Base-by-base conservation (phyloP, 768 basidiomycete genomes). In the Peribolospora baueri region DNA sequence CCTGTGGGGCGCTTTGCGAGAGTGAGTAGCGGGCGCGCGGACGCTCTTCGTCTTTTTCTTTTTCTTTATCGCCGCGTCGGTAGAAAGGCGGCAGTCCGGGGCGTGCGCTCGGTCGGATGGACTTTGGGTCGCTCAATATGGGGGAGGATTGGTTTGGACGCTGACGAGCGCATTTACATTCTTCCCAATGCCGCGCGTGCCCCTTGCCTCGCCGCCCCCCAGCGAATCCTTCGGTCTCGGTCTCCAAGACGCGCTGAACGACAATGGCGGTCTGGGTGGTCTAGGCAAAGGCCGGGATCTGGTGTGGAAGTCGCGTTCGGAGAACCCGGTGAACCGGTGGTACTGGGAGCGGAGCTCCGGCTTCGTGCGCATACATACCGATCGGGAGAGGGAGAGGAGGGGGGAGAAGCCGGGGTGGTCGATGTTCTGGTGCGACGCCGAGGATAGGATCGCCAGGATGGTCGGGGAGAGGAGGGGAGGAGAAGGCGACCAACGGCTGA, bases 291-390 rank as follows among this genome's bases (percentile, higher is more conserved):
- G 90, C n/a, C 73, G 79, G 48, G 93, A 97, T 65, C 74, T 98
- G 56, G 87, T 98, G 45, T 98, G 93, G 93, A 77, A 93, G 49
- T 83, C 80, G 65, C 75, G 93, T 54, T 74, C 82, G 5, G 75
- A 93, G 69, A 98, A 98, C 67, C 90, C 88, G 0, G 79, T 97
- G 55, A 98, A 98, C 70, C 91, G 88, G 69, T 98, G 93, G 93
- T 98, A 98, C 69, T 95, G 86, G 60, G 93, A 98, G 64, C 79
- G 93, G 42, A 84, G 82, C 65, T 82, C 81, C 14, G 93, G 93
- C 14, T 90, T 95, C 69, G 58, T 87, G 45, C 75, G 84, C 59
- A 75, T 81, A 72, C 62, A 57, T 50, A 61, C 42, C 5, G 52
- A 59, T 41, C 51, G 51, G 45, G 82, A 80, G 25, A 37, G 52